These are phyloP conservation scores for Candida labiduridarum DNA, from an alignment of 1,139 yeast genomes.

Conservation along the genomic window DNA sequence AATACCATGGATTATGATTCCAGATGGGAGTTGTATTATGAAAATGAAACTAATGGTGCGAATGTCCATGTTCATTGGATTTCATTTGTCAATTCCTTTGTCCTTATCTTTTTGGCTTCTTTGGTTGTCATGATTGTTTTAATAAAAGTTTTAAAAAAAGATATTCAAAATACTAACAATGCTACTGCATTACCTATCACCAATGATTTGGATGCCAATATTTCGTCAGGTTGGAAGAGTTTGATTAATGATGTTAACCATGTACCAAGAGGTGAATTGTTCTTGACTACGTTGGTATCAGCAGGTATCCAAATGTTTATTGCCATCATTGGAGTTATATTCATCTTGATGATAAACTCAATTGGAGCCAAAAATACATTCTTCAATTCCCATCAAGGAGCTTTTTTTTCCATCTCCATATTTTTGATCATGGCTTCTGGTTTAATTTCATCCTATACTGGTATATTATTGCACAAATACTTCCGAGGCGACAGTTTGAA, in stretches of 20 bases:
- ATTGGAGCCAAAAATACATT: conserved; percentile 28
- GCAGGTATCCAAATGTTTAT: conserved; percentile 74
- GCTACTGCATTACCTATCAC: conserved; percentile 20
- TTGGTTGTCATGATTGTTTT: conserved; percentile 66
- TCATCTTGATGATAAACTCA: conserved; percentile 56
- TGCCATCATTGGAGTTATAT: conserved; percentile 62
- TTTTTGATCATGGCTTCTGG: conserved; percentile 70
- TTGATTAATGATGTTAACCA: conserved; percentile 57
- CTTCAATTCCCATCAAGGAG: conserved; percentile 63
- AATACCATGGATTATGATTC: conserved; percentile 62
- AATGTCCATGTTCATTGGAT: conserved; percentile 66
- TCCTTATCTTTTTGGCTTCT: conserved; percentile 59
- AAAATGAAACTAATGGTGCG: conserved; percentile 50
- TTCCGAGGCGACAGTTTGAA: conserved; percentile 43
- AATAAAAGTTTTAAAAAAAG: conserved; percentile 50
- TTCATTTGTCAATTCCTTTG: conserved; percentile 65
- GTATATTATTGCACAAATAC: conserved; percentile 60
- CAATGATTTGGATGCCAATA: conserved; percentile 13
- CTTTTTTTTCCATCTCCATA: conserved; percentile 62
- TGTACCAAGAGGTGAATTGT: conserved; percentile 48
- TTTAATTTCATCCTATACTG: conserved; percentile 69
- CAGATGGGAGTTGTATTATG: conserved; percentile 76
- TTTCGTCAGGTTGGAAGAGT: conserved; percentile 47
- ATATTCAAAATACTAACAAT: conserved; percentile 28
- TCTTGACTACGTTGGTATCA: conserved; percentile 62